Conservation (phyloP, 78 protist genomes). For the Chrysochromulina tobinii region DNA sequence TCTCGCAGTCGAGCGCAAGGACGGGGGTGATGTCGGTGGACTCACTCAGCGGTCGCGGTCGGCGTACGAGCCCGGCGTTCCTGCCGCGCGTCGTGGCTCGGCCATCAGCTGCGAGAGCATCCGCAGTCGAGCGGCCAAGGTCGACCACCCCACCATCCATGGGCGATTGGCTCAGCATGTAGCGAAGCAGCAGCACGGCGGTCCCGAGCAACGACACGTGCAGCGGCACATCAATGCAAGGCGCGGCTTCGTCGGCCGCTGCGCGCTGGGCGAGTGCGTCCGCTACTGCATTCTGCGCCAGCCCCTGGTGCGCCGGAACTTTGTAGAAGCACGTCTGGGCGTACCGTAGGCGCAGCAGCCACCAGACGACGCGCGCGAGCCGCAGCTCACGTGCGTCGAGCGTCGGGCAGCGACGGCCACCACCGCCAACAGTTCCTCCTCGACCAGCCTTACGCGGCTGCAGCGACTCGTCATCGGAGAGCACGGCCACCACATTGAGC, state of each 20-base stretch:
- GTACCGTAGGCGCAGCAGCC: not conserved
- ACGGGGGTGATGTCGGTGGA: not conserved
- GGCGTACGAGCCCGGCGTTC: too few species aligned
- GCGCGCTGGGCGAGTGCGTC: constrained; percentile 1
- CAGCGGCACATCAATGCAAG: not conserved
- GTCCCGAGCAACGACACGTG: too few species aligned
- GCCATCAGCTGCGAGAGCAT: too few species aligned
- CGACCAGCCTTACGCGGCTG: not conserved
- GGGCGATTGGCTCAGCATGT: too few species aligned
- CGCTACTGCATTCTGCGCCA: not conserved
- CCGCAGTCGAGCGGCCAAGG: too few species aligned
- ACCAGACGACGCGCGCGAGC: not conserved
- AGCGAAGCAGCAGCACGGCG: too few species aligned
- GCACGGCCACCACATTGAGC: not conserved
- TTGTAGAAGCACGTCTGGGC: constrained; percentile 3
- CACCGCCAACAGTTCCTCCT: not conserved
- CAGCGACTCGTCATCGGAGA: too few species aligned
- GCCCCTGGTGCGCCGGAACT: not conserved
- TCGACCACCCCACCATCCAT: too few species aligned
- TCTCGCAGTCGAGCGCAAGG: constrained; percentile 8
- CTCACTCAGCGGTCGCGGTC: too few species aligned
- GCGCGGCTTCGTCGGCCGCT: not conserved
- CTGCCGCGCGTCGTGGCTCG: too few species aligned
- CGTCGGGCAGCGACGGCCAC: not conserved
- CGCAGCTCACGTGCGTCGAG: not conserved